Base-by-base conservation (phyloP, 2,329 filamentous ascomycete species). In the Calonectria hongkongensis region DNA sequence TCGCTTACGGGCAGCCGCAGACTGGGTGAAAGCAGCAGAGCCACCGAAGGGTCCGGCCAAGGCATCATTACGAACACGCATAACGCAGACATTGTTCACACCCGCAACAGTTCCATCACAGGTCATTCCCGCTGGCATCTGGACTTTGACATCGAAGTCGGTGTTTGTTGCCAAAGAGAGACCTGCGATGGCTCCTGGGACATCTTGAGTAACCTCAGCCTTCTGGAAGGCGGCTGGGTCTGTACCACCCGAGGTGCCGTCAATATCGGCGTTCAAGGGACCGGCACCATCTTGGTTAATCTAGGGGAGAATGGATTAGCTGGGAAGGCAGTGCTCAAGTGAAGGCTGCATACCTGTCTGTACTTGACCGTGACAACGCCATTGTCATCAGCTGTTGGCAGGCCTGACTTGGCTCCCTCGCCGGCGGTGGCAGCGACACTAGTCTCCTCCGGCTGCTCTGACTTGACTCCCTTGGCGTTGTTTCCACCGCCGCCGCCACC, bases 231-330 rank as follows among this genome's bases (percentile, higher is more conserved):
- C 92, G 48, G 83, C 79, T 28, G 88, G 81, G 78, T 93, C 89
- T 5, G 88, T 90, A 67, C 92, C 92, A 41, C 90, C 91, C 2
- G 91, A 93, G 30, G 91, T 92, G 50, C 86, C 83, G 79, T 94
- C 92, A 62, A 94, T 85, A 51, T 86, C 85, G 10, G 92, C 92
- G 36, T 85, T 88, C 60, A 94, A 84, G 1, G 91, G 91, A 2
- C 92, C 92, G 0, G 92, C 92, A 27, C 92, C 92, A 78, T 94
- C 92, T 82, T 93, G 92, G 88, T 94, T 94, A 85, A 94, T 90
- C 85, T 94, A 30, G 41, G 47, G 41, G 47, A 66, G n/a, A 18
- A 33, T 43, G 2, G 36, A 45, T 76, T 36, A 74, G 67, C 16
- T 21, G 27, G 16, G 12, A 28, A 21, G 16, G n/a, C n/a, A 43